Percentiles rank a stretch among this genome's conserved stretches.
These are phyloP conservation scores for Cercophora sp. DNA, from an alignment of 495 filamentous ascomycete genomes.

Conservation along the genomic window DNA sequence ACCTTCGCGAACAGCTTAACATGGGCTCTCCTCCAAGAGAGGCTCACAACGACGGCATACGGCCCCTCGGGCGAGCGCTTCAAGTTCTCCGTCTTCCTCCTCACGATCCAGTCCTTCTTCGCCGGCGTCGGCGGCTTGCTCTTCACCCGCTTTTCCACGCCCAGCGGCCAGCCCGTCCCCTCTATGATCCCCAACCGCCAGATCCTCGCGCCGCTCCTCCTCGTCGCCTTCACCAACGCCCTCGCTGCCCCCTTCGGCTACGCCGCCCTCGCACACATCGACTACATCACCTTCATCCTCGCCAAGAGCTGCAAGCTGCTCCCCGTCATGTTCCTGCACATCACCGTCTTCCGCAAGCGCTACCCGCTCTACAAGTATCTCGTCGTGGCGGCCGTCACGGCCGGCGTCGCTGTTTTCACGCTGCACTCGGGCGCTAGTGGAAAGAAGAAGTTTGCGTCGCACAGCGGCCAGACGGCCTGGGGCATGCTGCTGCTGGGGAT, in stretches of 20 bases:
- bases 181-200: slow-evolving; percentile 70
- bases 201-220: slow-evolving; percentile 73
- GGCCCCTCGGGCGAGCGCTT: slow-evolving; percentile 65
- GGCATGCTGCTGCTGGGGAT: slow-evolving; percentile 82
- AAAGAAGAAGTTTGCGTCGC: slow-evolving; percentile 42
- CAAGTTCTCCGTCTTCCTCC: slow-evolving; percentile 88
- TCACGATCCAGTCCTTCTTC: slow-evolving; percentile 92
- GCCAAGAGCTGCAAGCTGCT: slow-evolving; percentile 97
- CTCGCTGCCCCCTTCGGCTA: slow-evolving; percentile 95
- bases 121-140: slow-evolving; percentile 74
- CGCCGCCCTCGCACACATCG: slow-evolving; percentile 86
- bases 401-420: slow-evolving; percentile 92
- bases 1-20: slow-evolving; percentile 82
- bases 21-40: slow-evolving; percentile 95
- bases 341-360: slow-evolving; percentile 82
- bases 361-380: slow-evolving; percentile 97
- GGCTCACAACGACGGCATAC: slow-evolving; percentile 93
- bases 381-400: slow-evolving; percentile 84
- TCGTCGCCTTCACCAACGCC: slow-evolving; percentile 81
- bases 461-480: slow-evolving; percentile 51
- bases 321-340: slow-evolving; percentile 93
- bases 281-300: slow-evolving; percentile 98
- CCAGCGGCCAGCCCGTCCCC: slow-evolving; percentile 42
- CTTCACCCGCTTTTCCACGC: slow-evolving; percentile 71
- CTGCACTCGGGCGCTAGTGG: slow-evolving; percentile 73